phyloP scores from a whole-genome alignment of 129 eudicot genomes.

The Centrapalus pauciflorus region DNA sequence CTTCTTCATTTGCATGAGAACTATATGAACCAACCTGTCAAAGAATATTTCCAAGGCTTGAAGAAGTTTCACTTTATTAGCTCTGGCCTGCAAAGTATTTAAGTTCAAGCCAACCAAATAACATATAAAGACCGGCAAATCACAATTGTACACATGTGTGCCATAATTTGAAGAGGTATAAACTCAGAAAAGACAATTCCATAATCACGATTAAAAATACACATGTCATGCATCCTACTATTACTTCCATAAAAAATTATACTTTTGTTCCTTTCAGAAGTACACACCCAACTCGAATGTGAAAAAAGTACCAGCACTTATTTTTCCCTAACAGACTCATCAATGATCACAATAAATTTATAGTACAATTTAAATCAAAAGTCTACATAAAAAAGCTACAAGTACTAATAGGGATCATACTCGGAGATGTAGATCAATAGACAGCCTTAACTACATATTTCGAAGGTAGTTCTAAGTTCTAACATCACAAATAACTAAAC shows the following conservation, averaged over 20 bases:
- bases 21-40: conserved; percentile 45
- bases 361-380: neutral
- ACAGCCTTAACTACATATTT: too few relatives aligned
- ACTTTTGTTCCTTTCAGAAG: neutral
- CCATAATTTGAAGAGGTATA: neutral
- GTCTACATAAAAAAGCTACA: neutral
- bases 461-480: too few relatives aligned
- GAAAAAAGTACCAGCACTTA: neutral
- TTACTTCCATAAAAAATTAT: neutral
- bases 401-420: too few relatives aligned
- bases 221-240: neutral
- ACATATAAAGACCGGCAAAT: neutral
- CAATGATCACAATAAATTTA: neutral
- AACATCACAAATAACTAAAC: neutral
- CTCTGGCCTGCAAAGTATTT: conserved; percentile 54
- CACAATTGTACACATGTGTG: neutral
- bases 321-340: neutral
- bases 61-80: conserved; percentile 64
- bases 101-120: neutral
- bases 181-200: neutral
- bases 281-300: neutral
- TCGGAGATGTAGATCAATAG: too few relatives aligned
- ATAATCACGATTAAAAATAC: neutral
- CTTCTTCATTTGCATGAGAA: neutral
- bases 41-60: conserved; percentile 86